phyloP scores from a whole-genome alignment of 2,329 filamentous ascomycete genomes.

The Neospermospora avenae region DNA sequence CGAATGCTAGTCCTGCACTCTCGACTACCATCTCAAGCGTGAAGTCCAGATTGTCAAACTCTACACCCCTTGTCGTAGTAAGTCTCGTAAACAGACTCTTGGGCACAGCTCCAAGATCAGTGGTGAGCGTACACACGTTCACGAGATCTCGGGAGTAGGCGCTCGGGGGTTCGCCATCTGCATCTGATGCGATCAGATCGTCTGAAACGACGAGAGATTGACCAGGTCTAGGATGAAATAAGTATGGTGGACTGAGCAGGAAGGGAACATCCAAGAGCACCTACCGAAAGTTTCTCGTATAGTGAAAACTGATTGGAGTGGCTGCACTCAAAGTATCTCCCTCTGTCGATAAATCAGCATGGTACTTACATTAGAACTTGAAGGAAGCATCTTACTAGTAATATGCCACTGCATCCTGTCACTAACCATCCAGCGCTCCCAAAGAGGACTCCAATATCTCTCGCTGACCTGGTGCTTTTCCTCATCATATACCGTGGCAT shows the following conservation, averaged over 20 bases:
- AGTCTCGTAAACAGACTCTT: constrained; percentile 69
- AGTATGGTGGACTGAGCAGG: background rate
- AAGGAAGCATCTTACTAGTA: constrained; percentile 46
- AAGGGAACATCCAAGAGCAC: background rate
- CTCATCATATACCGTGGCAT: constrained; percentile 78
- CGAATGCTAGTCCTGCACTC: constrained; percentile 72
- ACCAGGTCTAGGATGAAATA: constrained; percentile 51
- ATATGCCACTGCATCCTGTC: constrained; percentile 87
- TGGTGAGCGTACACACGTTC: constrained; percentile 77
- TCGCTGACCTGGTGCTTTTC: constrained; percentile 69
- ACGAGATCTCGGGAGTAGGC: constrained; percentile 59
- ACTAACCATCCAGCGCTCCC: constrained; percentile 80
- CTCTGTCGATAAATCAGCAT: constrained; percentile 38
- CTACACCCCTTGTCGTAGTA: constrained; percentile 74
- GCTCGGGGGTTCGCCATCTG: constrained; percentile 57
- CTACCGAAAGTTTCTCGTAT: constrained; percentile 70
- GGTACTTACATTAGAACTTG: background rate
- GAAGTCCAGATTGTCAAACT: constrained; percentile 80
- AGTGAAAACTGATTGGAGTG: constrained; percentile 76
- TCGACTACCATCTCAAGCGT: constrained; percentile 81
- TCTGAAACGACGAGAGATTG: constrained; percentile 74
- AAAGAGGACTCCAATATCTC: constrained; percentile 74
- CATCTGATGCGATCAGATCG: constrained; percentile 73
- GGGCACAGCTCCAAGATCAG: constrained; percentile 73
- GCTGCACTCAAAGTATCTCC: constrained; percentile 73